Evolutionary conservation across 1,139 yeast genomes (phyloP), one percentile per base, ranked within the genome.

Genomic region (Geotrichum restrictum): DNA sequence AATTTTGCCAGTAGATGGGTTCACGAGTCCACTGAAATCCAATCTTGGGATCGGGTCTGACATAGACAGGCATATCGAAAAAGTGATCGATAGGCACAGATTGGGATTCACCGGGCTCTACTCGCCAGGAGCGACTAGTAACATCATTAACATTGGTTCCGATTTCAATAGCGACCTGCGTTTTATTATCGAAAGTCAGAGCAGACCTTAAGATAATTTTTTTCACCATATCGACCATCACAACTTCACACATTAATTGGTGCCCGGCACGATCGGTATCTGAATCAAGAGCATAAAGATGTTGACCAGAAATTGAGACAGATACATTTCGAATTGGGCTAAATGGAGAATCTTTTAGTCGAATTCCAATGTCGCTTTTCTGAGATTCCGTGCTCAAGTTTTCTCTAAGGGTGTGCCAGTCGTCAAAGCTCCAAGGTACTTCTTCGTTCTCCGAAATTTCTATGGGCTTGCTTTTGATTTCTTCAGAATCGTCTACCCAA

Each of bases 371-470:
- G 1, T 76, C 72, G 44, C 82, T 83, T 18, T 74, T 75, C 27
- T 77, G 79, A 48, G 77, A 78, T 57, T 85, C 84, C 1, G 87
- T 80, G 57, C 81, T 83, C 54, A 89, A 72, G 55, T 83, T 82
- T 63, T 91, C 96, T 68, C 98, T 82, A 31, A 89, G 80, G 32
- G 77, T 78, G 57, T 87, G 77, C 97, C 98, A 93, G 64, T 93
- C 96, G 63, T 89, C 95, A 73, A 94, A 94, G 41, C 91, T 83
- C 98, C 98, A 93, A 0, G 89, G 85, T 7, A 80, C 68, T 4
- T 71, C 70, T 4, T 77, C 78, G 1, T 79, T 77, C 42, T 82
- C 76, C 47, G 72, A 72, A 21, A 89, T 66, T 11, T 33, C 27
- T 8, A 42, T 43, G 3, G 34, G 14, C 14, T 21, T 13, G 24